Evolutionary conservation across 2,329 filamentous ascomycete species (phyloP).

Genomic region (Fusarium ramigenum): DNA sequence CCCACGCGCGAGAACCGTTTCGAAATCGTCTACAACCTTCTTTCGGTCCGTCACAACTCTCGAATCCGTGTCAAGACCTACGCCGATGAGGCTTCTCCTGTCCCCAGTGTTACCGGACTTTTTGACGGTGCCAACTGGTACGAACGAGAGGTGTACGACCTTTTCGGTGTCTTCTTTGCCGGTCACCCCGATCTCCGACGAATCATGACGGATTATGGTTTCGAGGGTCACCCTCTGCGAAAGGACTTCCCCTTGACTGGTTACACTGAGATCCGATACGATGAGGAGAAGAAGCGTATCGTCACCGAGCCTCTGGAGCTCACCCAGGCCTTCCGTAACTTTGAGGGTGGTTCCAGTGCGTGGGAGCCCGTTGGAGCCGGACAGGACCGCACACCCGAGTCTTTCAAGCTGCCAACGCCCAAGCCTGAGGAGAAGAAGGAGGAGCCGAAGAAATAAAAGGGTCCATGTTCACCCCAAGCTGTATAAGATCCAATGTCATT

Average conservation of each 20-base stretch:
- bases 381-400: conserved; percentile 80
- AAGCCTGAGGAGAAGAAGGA: conserved; percentile 94
- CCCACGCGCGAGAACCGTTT: conserved; percentile 95
- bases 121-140: conserved; percentile 99
- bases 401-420: conserved; percentile 92
- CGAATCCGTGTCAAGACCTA: conserved; percentile 99
- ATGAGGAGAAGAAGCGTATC: conserved; percentile 99
- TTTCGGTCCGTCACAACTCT: conserved; percentile 95
- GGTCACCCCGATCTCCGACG: conserved; percentile 94
- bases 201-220: conserved; percentile 99
- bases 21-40: conserved; percentile 97
- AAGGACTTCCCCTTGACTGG: conserved; percentile 99
- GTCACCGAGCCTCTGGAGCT: conserved; percentile 97
- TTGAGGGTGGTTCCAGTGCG: conserved; percentile 83
- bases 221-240: conserved; percentile 94
- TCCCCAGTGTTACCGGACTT: conserved; percentile 85
- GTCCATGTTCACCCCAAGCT: conserved; percentile 32
- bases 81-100: conserved; percentile 92
- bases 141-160: conserved; percentile 95
- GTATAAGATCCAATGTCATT: conserved; percentile 45
- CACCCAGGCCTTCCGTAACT: conserved; percentile 98
- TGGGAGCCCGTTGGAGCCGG: conserved; percentile 76
- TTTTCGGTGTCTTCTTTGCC: conserved; percentile 97
- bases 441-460: conserved; percentile 86
- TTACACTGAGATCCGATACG: conserved; percentile 97